Evolutionary conservation across 106 monocot genomes (phyloP).

Genomic region (Allium fistulosum): DNA sequence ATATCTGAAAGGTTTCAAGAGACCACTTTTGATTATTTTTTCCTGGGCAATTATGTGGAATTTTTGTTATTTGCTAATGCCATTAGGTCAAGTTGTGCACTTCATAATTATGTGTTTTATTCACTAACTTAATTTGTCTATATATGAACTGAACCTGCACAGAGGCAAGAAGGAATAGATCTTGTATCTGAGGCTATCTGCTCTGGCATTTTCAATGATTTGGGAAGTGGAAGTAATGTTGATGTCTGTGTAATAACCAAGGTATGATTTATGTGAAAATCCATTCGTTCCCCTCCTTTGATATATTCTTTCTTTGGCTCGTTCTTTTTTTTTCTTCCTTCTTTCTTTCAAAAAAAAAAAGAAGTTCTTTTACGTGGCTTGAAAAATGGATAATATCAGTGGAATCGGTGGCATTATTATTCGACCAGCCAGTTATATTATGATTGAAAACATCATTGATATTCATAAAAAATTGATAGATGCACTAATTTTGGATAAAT

Average conservation of each 20-base stretch:
- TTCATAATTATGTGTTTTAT: no score
- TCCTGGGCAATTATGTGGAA: no score
- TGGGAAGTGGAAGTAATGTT: conserved; percentile 94
- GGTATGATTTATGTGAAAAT: conserved; percentile 23
- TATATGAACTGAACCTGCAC: conserved; percentile 3
- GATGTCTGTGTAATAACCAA: conserved; percentile 94
- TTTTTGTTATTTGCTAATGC: no score
- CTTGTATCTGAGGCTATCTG: conserved; percentile 79
- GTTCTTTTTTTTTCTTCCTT: not conserved
- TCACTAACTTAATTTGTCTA: not conserved
- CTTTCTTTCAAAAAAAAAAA: no score
- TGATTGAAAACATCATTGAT: not conserved
- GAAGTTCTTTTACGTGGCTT: no score
- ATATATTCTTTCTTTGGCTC: not conserved
- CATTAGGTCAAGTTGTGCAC: no score
- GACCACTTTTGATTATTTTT: no score
- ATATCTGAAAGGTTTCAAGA: no score
- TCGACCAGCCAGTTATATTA: not conserved
- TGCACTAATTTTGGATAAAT: not conserved
- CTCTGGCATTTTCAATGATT: conserved; percentile 91
- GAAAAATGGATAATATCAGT: no score
- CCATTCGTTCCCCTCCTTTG: not conserved
- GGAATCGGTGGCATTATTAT: no score
- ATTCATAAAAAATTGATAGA: not conserved
- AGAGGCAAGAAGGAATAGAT: conserved; percentile 84